Conservation (phyloP, 805 yeast species). For the Brettanomyces nanus region DNA sequence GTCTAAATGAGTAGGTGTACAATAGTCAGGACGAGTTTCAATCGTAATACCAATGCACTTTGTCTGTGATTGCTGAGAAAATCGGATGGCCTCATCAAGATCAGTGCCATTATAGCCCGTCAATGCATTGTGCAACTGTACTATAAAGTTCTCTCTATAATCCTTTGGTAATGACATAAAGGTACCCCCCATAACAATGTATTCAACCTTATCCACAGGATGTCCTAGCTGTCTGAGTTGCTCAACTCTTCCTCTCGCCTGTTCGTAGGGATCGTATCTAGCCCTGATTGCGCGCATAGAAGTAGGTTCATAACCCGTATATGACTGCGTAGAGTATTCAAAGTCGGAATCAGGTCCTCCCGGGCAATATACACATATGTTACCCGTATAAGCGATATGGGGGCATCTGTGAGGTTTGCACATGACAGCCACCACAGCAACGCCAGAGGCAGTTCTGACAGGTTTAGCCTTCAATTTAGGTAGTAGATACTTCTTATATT, state of each 20-base stretch:
- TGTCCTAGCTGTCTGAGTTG: slow-evolving; percentile 94
- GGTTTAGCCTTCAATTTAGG: slow-evolving; percentile 98
- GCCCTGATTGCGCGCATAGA: slow-evolving; percentile 99
- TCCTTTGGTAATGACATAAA: slow-evolving; percentile 91
- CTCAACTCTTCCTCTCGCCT: slow-evolving; percentile 95
- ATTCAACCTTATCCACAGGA: slow-evolving; percentile 94
- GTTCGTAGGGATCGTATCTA: slow-evolving; percentile 96
- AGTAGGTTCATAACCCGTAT: slow-evolving; percentile 98
- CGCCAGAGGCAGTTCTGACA: slow-evolving; percentile 96
- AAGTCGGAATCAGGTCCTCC: slow-evolving; percentile 99
- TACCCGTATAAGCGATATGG: slow-evolving; percentile 97
- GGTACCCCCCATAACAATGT: slow-evolving; percentile 98
- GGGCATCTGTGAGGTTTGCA: slow-evolving; percentile 99
- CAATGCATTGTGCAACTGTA: slow-evolving; percentile 87
- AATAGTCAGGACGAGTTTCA: slow-evolving; percentile 97
- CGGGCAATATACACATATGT: slow-evolving; percentile 97
- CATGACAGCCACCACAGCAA: slow-evolving; percentile 99
- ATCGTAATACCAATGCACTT: slow-evolving; percentile 98
- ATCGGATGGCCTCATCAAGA: slow-evolving; percentile 82
- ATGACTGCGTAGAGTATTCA: slow-evolving; percentile 95
- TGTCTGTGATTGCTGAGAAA: slow-evolving; percentile 89
- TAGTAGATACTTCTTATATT: slow-evolving; percentile 79
- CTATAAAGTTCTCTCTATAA: slow-evolving; percentile 83
- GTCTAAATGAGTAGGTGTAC: slow-evolving; percentile 89
- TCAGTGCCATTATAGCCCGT: slow-evolving; percentile 86